Conservation (phyloP, 352 stramenopile genomes). For the Phytophthora fragariaefolia region DNA sequence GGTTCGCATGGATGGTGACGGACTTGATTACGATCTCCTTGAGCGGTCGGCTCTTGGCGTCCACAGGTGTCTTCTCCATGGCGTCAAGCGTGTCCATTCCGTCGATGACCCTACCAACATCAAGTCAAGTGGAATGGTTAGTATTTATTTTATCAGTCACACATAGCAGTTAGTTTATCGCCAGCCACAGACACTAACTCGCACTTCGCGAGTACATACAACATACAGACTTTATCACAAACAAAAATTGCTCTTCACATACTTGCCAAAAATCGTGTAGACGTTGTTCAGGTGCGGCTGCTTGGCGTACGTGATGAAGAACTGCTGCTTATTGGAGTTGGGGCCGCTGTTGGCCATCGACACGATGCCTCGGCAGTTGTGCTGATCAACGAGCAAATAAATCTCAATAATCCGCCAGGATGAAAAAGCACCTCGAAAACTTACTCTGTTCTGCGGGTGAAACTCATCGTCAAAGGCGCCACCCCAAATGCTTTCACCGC, state of each 20-base stretch:
- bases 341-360: constrained; percentile 94
- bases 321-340: constrained; percentile 96
- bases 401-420: too few species aligned
- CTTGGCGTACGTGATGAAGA: constrained; percentile 98
- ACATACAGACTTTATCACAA: background rate
- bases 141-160: constrained; percentile 40
- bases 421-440: too few species aligned
- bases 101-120: constrained; percentile 85
- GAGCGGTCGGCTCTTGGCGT: constrained; percentile 89
- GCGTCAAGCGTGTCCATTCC: constrained; percentile 97
- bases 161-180: background rate
- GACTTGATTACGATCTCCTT: constrained; percentile 91
- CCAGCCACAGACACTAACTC: constrained; percentile 18
- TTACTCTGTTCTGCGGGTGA: constrained; percentile 84
- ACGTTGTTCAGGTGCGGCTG: constrained; percentile 98
- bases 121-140: constrained; percentile 22
- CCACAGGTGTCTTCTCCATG: constrained; percentile 95
- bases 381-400: too few species aligned
- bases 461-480: constrained; percentile 93
- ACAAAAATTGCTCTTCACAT: constrained; percentile 28
- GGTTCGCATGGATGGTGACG: constrained; percentile 94
- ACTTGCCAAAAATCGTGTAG: constrained; percentile 97
- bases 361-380: constrained; percentile 91
- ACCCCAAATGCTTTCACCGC: constrained; percentile 91
- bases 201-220: constrained; percentile 20